A percentile compares a stretch with the other conserved stretches of the same genome.
These are phyloP conservation scores for Hemileccinum rubropunctum DNA, from an alignment of 768 basidiomycete species.

Conservation along the genomic window DNA sequence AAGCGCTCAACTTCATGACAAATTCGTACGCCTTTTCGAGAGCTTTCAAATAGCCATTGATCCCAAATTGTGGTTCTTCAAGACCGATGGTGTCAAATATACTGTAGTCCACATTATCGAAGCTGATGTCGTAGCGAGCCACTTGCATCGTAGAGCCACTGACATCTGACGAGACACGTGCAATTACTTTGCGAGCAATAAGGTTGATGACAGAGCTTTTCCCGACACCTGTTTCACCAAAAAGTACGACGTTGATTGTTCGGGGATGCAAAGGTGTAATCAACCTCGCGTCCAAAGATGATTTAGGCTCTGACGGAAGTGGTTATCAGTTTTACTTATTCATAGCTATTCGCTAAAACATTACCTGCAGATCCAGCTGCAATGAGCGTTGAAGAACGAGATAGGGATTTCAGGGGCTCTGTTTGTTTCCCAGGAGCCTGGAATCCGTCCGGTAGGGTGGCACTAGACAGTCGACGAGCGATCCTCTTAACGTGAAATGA, in stretches of 20 bases:
- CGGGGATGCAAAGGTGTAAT: no score
- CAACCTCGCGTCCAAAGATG: no score
- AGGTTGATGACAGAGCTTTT: not conserved
- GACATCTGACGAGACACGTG: slow-evolving; percentile 15
- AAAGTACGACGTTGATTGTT: not conserved
- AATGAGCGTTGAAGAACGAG: no score
- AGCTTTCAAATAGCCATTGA: slow-evolving; percentile 9
- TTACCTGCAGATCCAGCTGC: no score
- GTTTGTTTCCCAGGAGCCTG: no score
- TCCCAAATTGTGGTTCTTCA: slow-evolving; percentile 13
- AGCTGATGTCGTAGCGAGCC: slow-evolving; percentile 16
- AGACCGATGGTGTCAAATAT: slow-evolving; percentile 30
- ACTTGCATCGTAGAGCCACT: slow-evolving; percentile 29
- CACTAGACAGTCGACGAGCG: no score
- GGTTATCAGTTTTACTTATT: no score
- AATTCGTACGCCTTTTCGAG: slow-evolving; percentile 23
- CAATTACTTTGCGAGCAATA: slow-evolving; percentile 5
- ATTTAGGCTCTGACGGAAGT: no score
- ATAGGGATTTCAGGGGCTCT: no score
- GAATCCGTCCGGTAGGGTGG: no score
- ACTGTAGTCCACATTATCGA: slow-evolving; percentile 8
- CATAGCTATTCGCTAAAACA: no score
- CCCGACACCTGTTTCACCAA: not conserved
- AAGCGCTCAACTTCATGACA: slow-evolving; percentile 18
- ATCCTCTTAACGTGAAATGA: no score